These are phyloP conservation scores for Cryptosporidium xiaoi DNA, from an alignment of 169 alveolate genomes.

Conservation along the genomic window DNA sequence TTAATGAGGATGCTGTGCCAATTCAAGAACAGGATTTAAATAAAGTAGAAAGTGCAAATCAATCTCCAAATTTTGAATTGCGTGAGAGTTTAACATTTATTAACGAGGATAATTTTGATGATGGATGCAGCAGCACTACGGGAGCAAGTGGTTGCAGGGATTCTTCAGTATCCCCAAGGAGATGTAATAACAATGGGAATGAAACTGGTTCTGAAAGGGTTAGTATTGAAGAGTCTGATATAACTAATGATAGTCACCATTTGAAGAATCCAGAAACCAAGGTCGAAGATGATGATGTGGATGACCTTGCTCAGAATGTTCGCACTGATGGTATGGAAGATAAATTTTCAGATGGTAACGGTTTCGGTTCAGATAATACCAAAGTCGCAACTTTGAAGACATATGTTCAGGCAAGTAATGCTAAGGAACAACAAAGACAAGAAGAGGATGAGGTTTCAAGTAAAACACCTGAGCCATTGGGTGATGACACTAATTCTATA, in stretches of 20 bases:
- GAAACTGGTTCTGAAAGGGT: background rate
- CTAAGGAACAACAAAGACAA: conserved; percentile 11
- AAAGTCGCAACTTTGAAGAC: background rate
- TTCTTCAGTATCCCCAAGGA: conserved; percentile 61
- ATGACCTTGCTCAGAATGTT: background rate
- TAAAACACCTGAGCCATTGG: background rate
- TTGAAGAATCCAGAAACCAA: background rate
- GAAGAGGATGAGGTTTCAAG: conserved; percentile 5
- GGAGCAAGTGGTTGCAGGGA: conserved; percentile 75
- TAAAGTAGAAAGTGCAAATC: conserved; percentile 35
- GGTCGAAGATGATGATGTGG: background rate
- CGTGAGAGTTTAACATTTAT: conserved; percentile 21
- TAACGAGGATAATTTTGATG: conserved; percentile 64
- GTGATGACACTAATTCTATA: background rate
- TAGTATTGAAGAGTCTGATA: background rate
- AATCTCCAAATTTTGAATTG: conserved; percentile 71
- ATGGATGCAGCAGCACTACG: conserved; percentile 69
- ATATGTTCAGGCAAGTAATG: background rate
- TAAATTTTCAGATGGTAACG: background rate
- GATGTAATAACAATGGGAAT: conserved; percentile 17
- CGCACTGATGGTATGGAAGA: background rate
- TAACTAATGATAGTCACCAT: background rate
- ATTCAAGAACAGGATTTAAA: conserved; percentile 69
- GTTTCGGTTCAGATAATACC: background rate
- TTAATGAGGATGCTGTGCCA: conserved; percentile 60